Conservation (phyloP, 768 basidiomycete species). For the Cytidiella melzeri region DNA sequence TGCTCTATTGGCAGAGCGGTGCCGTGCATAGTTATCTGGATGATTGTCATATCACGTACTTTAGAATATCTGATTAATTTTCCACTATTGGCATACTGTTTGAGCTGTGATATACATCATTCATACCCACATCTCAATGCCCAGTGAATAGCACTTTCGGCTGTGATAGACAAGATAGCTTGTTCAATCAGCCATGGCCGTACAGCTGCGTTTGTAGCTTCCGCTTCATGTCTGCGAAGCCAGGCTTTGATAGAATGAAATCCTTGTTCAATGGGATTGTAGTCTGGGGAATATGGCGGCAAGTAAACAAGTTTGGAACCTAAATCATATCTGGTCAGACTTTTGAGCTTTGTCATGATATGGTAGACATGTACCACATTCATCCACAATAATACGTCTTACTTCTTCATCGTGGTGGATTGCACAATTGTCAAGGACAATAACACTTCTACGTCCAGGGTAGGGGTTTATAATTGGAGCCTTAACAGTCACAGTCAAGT, state of each 20-base stretch:
- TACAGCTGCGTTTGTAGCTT: constrained; percentile 4
- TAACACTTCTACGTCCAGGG: constrained; percentile 35
- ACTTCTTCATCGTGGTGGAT: constrained; percentile 33
- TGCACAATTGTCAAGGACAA: too few relatives aligned
- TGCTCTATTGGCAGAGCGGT: too few relatives aligned
- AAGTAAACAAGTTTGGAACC: constrained; percentile 16
- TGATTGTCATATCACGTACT: too few relatives aligned
- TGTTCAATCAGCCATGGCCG: constrained; percentile 13
- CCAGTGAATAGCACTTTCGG: constrained; percentile 5
- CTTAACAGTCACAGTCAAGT: neutral
- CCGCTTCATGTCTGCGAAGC: constrained; percentile 21
- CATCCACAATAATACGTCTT: constrained; percentile 24
- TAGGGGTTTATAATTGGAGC: constrained; percentile 22
- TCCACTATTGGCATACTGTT: too few relatives aligned
- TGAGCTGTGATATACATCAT: too few relatives aligned
- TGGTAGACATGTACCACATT: constrained; percentile 4
- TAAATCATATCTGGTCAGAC: neutral
- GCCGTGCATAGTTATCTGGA: too few relatives aligned
- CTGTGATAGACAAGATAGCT: constrained; percentile 1
- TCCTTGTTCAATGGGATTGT: constrained; percentile 31
- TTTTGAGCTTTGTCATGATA: neutral
- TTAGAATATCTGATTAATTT: too few relatives aligned
- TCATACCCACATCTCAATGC: too few relatives aligned
- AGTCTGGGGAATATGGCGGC: constrained; percentile 31
- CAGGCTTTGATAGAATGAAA: constrained; percentile 28